A percentile compares a stretch with the other conserved stretches of the same genome.
These are phyloP conservation scores for Sporobolomyces phaffii DNA, from an alignment of 768 basidiomycete genomes.

Conservation along the genomic window DNA sequence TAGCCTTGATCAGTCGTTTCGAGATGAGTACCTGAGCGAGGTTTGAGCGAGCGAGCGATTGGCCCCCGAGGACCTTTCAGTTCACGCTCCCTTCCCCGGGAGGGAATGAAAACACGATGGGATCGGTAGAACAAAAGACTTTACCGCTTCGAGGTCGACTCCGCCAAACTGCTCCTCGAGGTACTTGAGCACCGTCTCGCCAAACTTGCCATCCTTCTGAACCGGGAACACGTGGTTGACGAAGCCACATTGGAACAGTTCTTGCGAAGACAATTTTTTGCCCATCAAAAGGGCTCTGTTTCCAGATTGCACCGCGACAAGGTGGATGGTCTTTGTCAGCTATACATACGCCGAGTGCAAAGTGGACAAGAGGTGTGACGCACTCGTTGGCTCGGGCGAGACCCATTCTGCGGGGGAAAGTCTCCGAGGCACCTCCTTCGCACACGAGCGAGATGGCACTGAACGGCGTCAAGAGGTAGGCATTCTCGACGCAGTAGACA, in stretches of 20 bases:
- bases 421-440: slow-evolving; percentile 66
- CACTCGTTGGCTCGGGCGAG: slow-evolving; percentile 59
- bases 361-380: not conserved
- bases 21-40: not conserved
- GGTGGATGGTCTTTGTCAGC: not conserved
- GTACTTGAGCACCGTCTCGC: not conserved
- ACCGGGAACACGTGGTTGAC: slow-evolving; percentile 53
- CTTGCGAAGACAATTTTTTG: slow-evolving; percentile 59
- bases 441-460: slow-evolving; percentile 63
- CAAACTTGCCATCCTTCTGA: slow-evolving; percentile 6
- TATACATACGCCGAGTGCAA: too few relatives aligned
- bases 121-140: not conserved
- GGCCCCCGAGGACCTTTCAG: too few relatives aligned
- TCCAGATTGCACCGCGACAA: too few relatives aligned
- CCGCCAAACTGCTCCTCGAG: slow-evolving; percentile 23
- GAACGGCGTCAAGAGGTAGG: slow-evolving; percentile 63
- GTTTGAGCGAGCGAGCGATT: too few relatives aligned
- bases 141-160: slow-evolving; percentile 20
- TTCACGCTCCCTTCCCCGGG: too few relatives aligned
- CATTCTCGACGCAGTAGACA: slow-evolving; percentile 59
- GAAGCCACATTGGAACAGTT: slow-evolving; percentile 59
- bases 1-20: slow-evolving; percentile 22
- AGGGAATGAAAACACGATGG: too few relatives aligned
- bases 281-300: slow-evolving; percentile 58
- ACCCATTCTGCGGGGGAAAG: slow-evolving; percentile 61